Base-by-base conservation (phyloP, 1,284 basidiomycete genomes). In the Moesziomyces globuligerus region DNA sequence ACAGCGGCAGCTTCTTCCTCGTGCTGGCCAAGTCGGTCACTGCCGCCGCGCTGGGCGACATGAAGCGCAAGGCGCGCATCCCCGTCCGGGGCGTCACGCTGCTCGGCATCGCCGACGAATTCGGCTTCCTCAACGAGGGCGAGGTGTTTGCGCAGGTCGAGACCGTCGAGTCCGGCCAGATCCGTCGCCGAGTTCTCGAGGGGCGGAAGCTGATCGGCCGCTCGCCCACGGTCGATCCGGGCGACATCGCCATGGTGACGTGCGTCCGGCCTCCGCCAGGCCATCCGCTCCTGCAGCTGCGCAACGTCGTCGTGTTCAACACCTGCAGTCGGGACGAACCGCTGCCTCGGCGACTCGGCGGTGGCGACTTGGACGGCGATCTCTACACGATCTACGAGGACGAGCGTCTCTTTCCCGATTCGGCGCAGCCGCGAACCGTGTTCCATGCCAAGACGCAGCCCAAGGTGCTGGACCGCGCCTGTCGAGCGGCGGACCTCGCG, bases 401-500 rank as follows among this genome's bases (percentile, higher is more conserved):
- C 34, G 49, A 54, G 25, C 59, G 45, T 79, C 90, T 48, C 78
- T 90, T 45, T 86, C 86, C 90, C 5, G 88, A 86, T 1, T 77
- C 80, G 7, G 17, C 13, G 7, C 49, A 58, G 21, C 51, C 56
- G 3, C 8, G 42, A 0, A 20, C 18, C 2, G 21, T 44, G 11
- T 55, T 56, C 20, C 53, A 67, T 26, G 90, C 90, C 4, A 74
- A 83, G 4, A 83, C 87, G 0, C 86, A 86, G 0, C 72, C 78
- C 7, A 86, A 86, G 48, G 39, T 84, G 6, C 77, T 91, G 1
- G 74, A 85, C 41, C 86, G 86, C 25, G 85, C 83, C 37, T 88
- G 87, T 78, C 26, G 28, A 10, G 89, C 88, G 84, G 83, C 76
- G 18, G 91, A 90, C 81, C 88, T 91, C 1, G 88, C 87, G 0